Percentiles rank a stretch among this genome's conserved stretches.
Evolutionary conservation across 805 yeast species (phyloP).

Genomic region (Crinitomyces ghanaensis): DNA sequence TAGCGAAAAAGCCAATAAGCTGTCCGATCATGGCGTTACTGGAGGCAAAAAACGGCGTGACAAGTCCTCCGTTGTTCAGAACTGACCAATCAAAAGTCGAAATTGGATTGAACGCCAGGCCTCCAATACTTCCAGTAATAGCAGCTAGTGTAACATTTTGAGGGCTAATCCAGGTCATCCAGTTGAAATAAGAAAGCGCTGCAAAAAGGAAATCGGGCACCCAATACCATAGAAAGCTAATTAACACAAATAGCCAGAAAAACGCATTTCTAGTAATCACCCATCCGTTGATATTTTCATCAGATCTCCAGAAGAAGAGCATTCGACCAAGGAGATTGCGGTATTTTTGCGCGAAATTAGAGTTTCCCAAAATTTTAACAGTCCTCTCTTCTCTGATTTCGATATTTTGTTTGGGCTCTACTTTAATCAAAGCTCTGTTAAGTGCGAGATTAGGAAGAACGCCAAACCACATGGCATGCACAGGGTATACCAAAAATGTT

Average conservation of each 20-base stretch:
- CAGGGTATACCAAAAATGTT: conserved; percentile 43
- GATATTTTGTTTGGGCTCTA: conserved; percentile 24
- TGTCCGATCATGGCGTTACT: conserved; percentile 27
- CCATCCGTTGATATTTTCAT: conserved; percentile 45
- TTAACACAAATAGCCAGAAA: conserved; percentile 32
- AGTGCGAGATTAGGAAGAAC: conserved; percentile 37
- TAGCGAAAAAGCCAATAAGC: conserved; percentile 33
- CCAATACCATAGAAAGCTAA: conserved; percentile 50
- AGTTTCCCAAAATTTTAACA: too few relatives aligned
- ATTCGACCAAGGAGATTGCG: too few relatives aligned
- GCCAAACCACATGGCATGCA: conserved; percentile 44
- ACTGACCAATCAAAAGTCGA: conserved; percentile 45
- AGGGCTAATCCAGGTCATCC: conserved; percentile 52
- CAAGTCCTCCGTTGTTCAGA: conserved; percentile 22
- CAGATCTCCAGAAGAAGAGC: too few relatives aligned
- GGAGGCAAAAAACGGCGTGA: conserved; percentile 34
- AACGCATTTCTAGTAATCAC: conserved; percentile 38
- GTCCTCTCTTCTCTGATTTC: too few relatives aligned
- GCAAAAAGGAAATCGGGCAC: conserved; percentile 53
- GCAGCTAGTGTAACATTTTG: conserved; percentile 36
- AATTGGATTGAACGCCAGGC: conserved; percentile 44
- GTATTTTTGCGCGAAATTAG: too few relatives aligned
- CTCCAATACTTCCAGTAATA: conserved; percentile 36
- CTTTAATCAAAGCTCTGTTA: conserved; percentile 32
- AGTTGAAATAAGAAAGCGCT: conserved; percentile 49